A percentile compares a stretch with the other conserved stretches of the same genome.
phyloP scores from a whole-genome alignment of 495 filamentous ascomycete species.

The Penicillium bialowiezense region DNA sequence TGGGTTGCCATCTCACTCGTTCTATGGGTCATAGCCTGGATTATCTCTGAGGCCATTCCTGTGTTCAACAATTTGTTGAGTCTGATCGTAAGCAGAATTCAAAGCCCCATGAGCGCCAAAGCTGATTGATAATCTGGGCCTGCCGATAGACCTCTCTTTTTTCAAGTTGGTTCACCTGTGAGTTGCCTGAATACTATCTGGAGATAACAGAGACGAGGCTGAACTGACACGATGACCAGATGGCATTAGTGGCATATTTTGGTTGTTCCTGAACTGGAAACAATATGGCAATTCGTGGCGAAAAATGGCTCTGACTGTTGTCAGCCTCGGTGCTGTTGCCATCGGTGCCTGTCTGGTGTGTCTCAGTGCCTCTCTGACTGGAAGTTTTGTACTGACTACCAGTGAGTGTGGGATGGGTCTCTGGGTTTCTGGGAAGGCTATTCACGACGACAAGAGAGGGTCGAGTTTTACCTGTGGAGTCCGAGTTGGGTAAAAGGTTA shows the following conservation, averaged over 20 bases:
- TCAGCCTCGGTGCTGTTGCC: slow-evolving; percentile 28
- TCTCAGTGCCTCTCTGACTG: background rate
- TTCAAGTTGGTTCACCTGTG: slow-evolving; percentile 42
- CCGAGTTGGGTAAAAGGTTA: background rate
- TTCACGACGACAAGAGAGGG: slow-evolving; percentile 14
- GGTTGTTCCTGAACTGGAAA: slow-evolving; percentile 38
- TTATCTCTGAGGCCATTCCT: slow-evolving; percentile 70
- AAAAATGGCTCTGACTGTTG: slow-evolving; percentile 30
- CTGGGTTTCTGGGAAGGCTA: slow-evolving; percentile 28
- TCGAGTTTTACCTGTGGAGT: slow-evolving; percentile 23
- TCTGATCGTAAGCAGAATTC: slow-evolving; percentile 35
- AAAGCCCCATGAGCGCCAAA: too few species aligned
- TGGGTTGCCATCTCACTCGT: slow-evolving; percentile 57
- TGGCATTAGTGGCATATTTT: slow-evolving; percentile 35
- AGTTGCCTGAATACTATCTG: slow-evolving; percentile 38
- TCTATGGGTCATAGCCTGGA: slow-evolving; percentile 65
- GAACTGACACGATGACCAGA: slow-evolving; percentile 6
- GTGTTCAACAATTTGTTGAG: slow-evolving; percentile 65
- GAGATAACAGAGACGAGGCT: slow-evolving; percentile 1
- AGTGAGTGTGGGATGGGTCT: slow-evolving; percentile 28
- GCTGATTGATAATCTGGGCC: background rate
- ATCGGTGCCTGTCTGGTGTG: slow-evolving; percentile 30
- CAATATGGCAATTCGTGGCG: slow-evolving; percentile 14
- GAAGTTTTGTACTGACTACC: background rate
- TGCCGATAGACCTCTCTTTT: slow-evolving; percentile 32